These are phyloP conservation scores for Suhomyces wounanorum DNA, from an alignment of 1,139 yeast genomes.

Conservation along the genomic window DNA sequence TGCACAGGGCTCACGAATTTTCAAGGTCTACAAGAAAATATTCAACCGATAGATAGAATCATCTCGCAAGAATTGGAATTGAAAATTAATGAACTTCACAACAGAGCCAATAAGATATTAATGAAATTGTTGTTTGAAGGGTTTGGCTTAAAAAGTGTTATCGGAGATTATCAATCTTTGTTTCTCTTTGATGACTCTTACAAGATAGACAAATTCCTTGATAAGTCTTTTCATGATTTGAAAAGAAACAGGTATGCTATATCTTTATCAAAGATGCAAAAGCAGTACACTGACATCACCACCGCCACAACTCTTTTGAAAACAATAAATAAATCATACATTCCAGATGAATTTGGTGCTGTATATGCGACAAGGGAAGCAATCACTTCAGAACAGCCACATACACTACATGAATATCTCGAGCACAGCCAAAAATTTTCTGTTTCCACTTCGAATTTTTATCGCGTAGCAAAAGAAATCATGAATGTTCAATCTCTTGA, in stretches of 20 bases:
- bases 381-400: background rate
- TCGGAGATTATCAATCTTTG: constrained; percentile 52
- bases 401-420: constrained; percentile 18
- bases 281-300: constrained; percentile 24
- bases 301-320: background rate
- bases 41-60: constrained; percentile 39
- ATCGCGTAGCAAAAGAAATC: constrained; percentile 63
- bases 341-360: background rate
- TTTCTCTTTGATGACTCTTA: constrained; percentile 53
- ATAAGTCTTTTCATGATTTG: constrained; percentile 36
- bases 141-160: constrained; percentile 50
- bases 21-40: constrained; percentile 30
- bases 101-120: constrained; percentile 66
- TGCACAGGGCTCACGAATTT: constrained; percentile 50
- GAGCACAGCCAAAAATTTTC: constrained; percentile 31
- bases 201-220: constrained; percentile 50
- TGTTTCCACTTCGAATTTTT: constrained; percentile 43
- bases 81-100: constrained; percentile 63
- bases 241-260: constrained; percentile 34
- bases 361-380: background rate
- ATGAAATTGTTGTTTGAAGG: constrained; percentile 63
- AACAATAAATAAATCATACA: background rate
- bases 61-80: constrained; percentile 61
- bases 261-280: constrained; percentile 32
- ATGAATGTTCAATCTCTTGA: constrained; percentile 66